Conservation (phyloP, 2,329 filamentous ascomycete species). For the Myriosclerotinia scirpicola region DNA sequence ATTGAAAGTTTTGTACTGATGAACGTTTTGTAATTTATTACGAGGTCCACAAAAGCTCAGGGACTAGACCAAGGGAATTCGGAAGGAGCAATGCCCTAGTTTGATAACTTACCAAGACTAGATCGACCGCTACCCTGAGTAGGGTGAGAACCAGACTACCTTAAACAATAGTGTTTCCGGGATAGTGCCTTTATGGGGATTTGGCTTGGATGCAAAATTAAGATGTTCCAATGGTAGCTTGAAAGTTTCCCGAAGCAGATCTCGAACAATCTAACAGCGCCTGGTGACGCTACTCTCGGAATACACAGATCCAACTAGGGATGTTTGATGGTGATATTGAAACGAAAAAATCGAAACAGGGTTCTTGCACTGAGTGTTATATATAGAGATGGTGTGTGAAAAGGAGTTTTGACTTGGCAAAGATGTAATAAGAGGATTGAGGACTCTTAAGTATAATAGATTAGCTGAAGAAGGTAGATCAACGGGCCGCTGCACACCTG, state of each 20-base stretch:
- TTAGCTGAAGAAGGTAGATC: constrained; percentile 20
- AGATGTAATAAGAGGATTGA: not conserved
- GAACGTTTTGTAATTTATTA: not conserved
- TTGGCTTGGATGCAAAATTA: not conserved
- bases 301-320: constrained; percentile 2
- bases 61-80: not conserved
- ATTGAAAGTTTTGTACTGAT: not conserved
- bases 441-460: constrained; percentile 18
- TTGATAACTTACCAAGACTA: constrained; percentile 5
- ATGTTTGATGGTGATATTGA: constrained; percentile 4
- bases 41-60: not conserved
- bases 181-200: not conserved
- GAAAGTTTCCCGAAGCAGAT: not conserved
- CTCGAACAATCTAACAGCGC: not conserved
- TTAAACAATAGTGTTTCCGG: not conserved
- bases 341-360: constrained; percentile 3
- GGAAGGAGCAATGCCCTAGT: not conserved
- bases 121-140: not conserved
- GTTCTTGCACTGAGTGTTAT: not conserved
- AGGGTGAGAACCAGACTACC: not conserved
- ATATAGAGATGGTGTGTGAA: not conserved
- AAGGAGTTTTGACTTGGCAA: not conserved
- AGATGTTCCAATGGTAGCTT: not conserved
- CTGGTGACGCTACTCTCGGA: not conserved
- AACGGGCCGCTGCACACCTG: constrained; percentile 25